A percentile compares a stretch with the other conserved stretches of the same genome.
These are phyloP conservation scores for Cyclostephanos tholiformis DNA, from an alignment of 108 stramenopile species.

Conservation along the genomic window DNA sequence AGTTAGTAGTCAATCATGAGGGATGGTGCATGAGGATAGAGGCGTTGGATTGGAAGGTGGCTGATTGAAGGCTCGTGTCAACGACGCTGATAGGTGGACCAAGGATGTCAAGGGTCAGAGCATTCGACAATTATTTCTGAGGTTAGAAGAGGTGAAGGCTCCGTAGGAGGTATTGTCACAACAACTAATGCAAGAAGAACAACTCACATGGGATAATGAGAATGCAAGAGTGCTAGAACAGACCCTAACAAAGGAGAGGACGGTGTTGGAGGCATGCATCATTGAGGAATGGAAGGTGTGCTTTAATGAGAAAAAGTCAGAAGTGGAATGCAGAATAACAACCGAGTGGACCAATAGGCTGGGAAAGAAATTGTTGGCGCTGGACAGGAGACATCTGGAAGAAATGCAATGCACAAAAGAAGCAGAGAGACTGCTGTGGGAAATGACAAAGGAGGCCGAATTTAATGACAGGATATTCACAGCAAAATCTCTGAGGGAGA, in stretches of 20 bases:
- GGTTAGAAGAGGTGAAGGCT: constrained; percentile 37
- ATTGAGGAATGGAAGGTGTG: constrained; percentile 19
- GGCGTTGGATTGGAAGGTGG: constrained; percentile 46
- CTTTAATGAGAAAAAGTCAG: constrained; percentile 1
- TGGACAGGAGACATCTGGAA: constrained; percentile 16
- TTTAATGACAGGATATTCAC: constrained; percentile 25
- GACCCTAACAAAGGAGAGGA: constrained; percentile 19
- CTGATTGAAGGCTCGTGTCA: constrained; percentile 43
- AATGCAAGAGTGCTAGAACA: constrained; percentile 26
- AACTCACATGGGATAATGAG: constrained; percentile 11
- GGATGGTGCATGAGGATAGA: constrained; percentile 58
- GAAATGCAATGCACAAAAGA: constrained; percentile 38
- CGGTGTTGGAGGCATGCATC: constrained; percentile 18
- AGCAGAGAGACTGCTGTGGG: constrained; percentile 21
- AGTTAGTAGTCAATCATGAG: constrained; percentile 60
- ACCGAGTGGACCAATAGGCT: constrained; percentile 29
- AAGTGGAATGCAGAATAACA: constrained; percentile 20
- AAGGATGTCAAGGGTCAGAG: constrained; percentile 46
- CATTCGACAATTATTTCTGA: constrained; percentile 42
- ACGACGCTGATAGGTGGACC: constrained; percentile 37
- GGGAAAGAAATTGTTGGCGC: constrained; percentile 12
- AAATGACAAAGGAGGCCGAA: constrained; percentile 41
- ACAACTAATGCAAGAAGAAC: constrained; percentile 29
- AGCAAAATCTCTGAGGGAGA: constrained; percentile 28
- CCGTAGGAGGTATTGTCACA: constrained; percentile 13